Conservation (phyloP, 108 stramenopile genomes). For the Skeletonema potamos region DNA sequence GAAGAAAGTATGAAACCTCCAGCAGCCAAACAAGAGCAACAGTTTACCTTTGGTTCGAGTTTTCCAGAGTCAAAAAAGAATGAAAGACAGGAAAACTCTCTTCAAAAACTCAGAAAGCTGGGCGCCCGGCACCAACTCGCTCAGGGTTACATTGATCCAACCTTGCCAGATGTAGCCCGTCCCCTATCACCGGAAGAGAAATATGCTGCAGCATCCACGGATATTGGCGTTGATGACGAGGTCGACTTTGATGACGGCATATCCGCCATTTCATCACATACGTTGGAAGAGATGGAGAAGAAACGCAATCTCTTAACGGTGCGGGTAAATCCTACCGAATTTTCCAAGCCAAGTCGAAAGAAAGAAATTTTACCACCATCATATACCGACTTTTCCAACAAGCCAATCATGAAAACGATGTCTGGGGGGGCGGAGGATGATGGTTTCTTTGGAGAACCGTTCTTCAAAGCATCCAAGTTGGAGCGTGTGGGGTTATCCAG, state of each 20-base stretch:
- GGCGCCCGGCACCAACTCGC: constrained; percentile 44
- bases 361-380: neutral
- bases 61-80: neutral
- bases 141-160: constrained; percentile 17
- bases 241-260: constrained; percentile 80
- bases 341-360: neutral
- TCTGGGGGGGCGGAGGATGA: neutral
- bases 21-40: neutral
- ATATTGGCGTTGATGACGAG: constrained; percentile 10
- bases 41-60: neutral
- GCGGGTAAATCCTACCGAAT: constrained; percentile 5
- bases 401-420: neutral
- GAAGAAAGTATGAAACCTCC: neutral
- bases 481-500: neutral
- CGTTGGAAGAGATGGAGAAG: constrained; percentile 72
- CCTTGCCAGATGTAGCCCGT: constrained; percentile 28
- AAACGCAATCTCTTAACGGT: neutral
- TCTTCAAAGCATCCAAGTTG: neutral
- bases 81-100: constrained; percentile 8
- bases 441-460: neutral
- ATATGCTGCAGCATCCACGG: neutral
- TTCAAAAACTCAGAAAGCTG: constrained; percentile 35
- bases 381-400: neutral
- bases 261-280: constrained; percentile 66
- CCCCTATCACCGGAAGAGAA: constrained; percentile 23